Evolutionary conservation across 305 asterid species (phyloP).

Genomic region (Ilex paraguariensis): DNA sequence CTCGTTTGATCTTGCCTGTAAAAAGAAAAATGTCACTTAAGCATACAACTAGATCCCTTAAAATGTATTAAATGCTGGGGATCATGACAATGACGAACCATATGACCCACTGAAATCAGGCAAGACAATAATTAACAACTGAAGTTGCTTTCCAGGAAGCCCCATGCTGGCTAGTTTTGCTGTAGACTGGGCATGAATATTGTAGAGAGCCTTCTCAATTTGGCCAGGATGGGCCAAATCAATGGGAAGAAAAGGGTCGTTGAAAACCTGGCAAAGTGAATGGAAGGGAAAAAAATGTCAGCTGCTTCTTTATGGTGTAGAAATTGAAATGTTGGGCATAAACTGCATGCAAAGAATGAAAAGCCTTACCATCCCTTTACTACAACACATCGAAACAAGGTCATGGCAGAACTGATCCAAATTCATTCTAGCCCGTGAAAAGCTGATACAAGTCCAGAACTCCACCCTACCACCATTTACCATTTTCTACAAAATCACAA

Average conservation of each 20-base stretch:
- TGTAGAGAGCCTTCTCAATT: slow-evolving; percentile 41
- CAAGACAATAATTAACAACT: slow-evolving; percentile 58
- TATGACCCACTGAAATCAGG: slow-evolving; percentile 67
- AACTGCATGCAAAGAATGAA: not conserved
- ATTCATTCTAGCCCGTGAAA: slow-evolving; percentile 25
- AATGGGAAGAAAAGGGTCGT: slow-evolving; percentile 31
- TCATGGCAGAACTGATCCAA: slow-evolving; percentile 28
- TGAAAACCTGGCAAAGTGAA: slow-evolving; percentile 34
- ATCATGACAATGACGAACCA: slow-evolving; percentile 32
- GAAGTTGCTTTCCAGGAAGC: slow-evolving; percentile 23
- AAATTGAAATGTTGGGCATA: not conserved
- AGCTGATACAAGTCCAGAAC: slow-evolving; percentile 59
- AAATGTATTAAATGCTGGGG: not conserved
- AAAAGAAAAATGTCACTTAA: not conserved
- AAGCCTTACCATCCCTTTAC: slow-evolving; percentile 74
- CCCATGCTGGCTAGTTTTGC: slow-evolving; percentile 9
- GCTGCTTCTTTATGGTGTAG: not conserved
- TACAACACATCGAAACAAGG: slow-evolving; percentile 54
- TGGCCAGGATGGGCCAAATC: slow-evolving; percentile 17
- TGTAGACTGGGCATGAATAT: slow-evolving; percentile 20
- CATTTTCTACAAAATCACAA: slow-evolving; percentile 51
- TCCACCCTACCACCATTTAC: slow-evolving; percentile 55
- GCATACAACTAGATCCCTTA: slow-evolving; percentile 1
- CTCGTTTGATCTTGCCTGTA: slow-evolving; percentile 63
- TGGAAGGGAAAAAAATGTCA: not conserved